Base-by-base conservation (phyloP, 768 basidiomycete genomes). In the Kwoniella sp. region DNA sequence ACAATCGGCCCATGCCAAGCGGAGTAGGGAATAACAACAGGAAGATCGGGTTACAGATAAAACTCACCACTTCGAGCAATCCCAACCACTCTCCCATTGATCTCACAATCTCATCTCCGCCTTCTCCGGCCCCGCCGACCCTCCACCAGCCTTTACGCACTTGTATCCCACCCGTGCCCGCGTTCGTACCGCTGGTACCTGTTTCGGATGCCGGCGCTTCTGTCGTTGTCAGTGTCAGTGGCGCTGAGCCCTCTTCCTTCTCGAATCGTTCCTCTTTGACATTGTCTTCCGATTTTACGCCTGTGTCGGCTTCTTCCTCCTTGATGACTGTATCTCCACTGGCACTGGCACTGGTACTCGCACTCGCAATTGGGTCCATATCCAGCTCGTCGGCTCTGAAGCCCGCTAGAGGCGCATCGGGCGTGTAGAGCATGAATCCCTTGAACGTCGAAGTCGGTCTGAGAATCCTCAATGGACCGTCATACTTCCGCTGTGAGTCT, bases 11-110 rank as follows among this genome's bases (percentile, higher is more conserved):
- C n/a, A n/a, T n/a, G n/a, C n/a, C n/a, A n/a, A n/a, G n/a, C n/a
- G n/a, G n/a, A n/a, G n/a, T n/a, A 38, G 61, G 23, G 23, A 41
- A 23, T 2, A 23, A 45, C 9, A 59, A 47, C 3, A 48, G 8
- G 3, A 15, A 30, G n/a, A 28, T 8, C 22, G 31, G 25, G 13
- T 2, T 23, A 7, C 41, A 28, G 22, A 12, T 28, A 47, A 25
- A 45, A 70, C 75, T 71, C 22, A 77, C 75, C 54, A 63, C 56
- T 37, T 77, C 71, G 15, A 72, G 61, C 20, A 77, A 55, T 30
- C 75, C 75, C 38, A 77, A 54, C 68, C 68, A 77, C 50, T 77
- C 75, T 7, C 75, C 75, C 67, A 77, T 61, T 22, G 65, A 69
- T 55, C 75, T 51, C 2, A 77, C 68, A 20, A 77, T 58, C 55